Base-by-base conservation (phyloP, 2,329 filamentous ascomycete species). In the Xylaria sp. region DNA sequence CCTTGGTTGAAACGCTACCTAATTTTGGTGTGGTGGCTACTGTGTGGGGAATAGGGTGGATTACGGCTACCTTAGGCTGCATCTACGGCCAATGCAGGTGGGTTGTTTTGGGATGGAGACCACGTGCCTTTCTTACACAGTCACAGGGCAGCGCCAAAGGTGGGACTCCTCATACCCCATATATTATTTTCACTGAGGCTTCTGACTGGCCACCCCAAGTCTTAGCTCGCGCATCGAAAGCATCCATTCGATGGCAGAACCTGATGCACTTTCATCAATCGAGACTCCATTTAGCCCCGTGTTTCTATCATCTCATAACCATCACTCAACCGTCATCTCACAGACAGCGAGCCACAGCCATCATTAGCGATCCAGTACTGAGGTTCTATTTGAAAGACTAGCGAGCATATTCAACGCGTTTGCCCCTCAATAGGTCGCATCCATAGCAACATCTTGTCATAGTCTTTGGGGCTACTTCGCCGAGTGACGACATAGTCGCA, bases 401-500 rank as follows among this genome's bases (percentile, higher is more conserved):
- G 28, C 31, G 37, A 15, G 42, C 38, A 49, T 17, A 23, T 33
- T 19, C 42, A 31, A 37, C 9, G 8, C 40, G 17, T 31, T n/a
- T 56, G 14, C 15, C 17, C 17, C n/a, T 19, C 12, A 17, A 25
- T 38, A 54, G 28, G 21, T 35, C 43, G 45, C n/a, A 17, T 33
- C 35, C 43, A 35, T 40, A 28, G n/a, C 17, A 56, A 28, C 25
- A 35, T 15, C 7, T 12, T 12, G 7, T 11, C 38, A 37, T 11
- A 31, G 19, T 53, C 17, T 42, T 33, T 59, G 45, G 57, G 21
- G 47, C 57, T 65, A 23, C 59, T 46, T 63, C 52, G 58, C 59
- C 56, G 33, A 65, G 65, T 67, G 65, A 67, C 65, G 59, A 67
- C 62, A 67, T 65, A 64, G 56, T 64, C 40, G 54, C 46, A 50